These are phyloP conservation scores for Aspergillus tanneri DNA, from an alignment of 2,329 filamentous ascomycete species.

Conservation along the genomic window DNA sequence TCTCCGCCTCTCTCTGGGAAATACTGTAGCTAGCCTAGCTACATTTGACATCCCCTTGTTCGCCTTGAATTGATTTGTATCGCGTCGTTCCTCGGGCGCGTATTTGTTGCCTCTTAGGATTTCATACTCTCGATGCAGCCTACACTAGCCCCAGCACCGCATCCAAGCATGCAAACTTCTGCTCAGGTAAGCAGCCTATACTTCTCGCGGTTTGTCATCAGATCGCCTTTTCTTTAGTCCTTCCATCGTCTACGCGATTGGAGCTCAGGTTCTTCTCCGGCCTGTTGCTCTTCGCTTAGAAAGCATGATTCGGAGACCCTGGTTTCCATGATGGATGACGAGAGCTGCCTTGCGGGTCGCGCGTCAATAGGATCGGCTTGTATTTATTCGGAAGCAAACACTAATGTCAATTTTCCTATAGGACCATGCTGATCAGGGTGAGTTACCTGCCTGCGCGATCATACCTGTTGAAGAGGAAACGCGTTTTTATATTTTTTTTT, in stretches of 20 bases:
- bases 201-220: slow-evolving; percentile 40
- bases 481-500: not conserved
- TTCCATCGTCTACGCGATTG: not conserved
- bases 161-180: slow-evolving; percentile 49
- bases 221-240: slow-evolving; percentile 20
- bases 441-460: slow-evolving; percentile 39
- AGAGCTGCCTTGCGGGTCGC: not conserved
- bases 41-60: slow-evolving; percentile 3
- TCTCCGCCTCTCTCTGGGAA: slow-evolving; percentile 16
- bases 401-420: slow-evolving; percentile 18
- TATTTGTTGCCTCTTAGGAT: slow-evolving; percentile 14
- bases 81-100: slow-evolving; percentile 16
- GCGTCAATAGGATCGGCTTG: not conserved
- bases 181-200: slow-evolving; percentile 54
- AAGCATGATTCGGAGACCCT: not conserved
- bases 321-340: not conserved
- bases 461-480: not conserved
- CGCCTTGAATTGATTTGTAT: slow-evolving; percentile 18
- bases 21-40: slow-evolving; percentile 6
- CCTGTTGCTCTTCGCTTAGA: not conserved
- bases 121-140: slow-evolving; percentile 42
- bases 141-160: slow-evolving; percentile 50
- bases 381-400: not conserved
- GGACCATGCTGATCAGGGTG: slow-evolving; percentile 49
- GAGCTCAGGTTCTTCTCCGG: not conserved